These are phyloP conservation scores for Neurospora sp. DNA, from an alignment of 495 filamentous ascomycete genomes.

Conservation along the genomic window DNA sequence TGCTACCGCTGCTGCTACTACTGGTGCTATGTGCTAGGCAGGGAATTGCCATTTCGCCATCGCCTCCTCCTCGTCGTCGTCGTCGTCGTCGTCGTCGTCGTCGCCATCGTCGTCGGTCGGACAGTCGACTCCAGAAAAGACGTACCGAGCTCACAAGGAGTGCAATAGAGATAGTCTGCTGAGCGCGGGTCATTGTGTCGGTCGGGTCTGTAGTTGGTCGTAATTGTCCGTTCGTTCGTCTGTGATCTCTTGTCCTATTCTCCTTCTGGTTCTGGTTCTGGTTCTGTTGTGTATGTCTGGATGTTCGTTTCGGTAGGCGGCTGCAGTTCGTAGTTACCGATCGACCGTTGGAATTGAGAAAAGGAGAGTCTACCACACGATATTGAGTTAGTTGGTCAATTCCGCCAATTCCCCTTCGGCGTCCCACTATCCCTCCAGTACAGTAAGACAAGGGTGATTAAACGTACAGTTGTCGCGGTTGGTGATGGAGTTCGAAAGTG, in stretches of 20 bases:
- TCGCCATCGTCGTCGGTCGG: background rate
- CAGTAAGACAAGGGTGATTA: background rate
- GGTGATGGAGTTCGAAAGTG: background rate
- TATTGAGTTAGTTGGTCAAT: background rate
- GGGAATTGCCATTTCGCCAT: background rate
- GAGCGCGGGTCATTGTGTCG: slow-evolving; percentile 75
- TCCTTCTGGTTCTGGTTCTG: background rate
- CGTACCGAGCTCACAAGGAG: slow-evolving; percentile 79
- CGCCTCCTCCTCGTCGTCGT: too few species aligned
- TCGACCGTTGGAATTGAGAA: background rate
- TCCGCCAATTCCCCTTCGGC: background rate
- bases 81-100: background rate
- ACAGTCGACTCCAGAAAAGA: background rate
- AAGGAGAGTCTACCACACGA: background rate
- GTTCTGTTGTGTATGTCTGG: background rate
- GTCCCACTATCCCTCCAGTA: background rate
- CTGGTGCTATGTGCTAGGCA: background rate
- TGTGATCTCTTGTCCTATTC: background rate
- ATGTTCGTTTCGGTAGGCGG: background rate
- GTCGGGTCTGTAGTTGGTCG: background rate
- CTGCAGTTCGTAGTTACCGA: background rate
- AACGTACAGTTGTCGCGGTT: background rate
- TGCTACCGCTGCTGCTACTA: background rate
- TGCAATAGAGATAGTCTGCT: slow-evolving; percentile 79
- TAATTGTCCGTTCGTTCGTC: background rate